Base-by-base conservation (phyloP, 1,284 basidiomycete species). In the Farysia itapuensis region DNA sequence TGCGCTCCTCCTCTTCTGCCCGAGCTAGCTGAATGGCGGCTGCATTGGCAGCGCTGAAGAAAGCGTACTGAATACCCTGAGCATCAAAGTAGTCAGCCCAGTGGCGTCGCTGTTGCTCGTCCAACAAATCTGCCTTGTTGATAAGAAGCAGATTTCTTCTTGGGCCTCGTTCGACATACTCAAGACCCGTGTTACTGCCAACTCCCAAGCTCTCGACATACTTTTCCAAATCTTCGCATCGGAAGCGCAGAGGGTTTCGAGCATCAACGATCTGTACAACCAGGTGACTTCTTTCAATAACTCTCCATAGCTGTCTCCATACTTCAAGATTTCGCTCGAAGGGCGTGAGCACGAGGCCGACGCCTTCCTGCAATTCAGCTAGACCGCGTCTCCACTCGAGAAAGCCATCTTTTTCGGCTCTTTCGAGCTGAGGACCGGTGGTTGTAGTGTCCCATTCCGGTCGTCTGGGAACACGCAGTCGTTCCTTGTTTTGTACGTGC, bases 51-150 rank as follows among this genome's bases (percentile, higher is more conserved):
- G 95, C 95, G 22, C 94, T 98, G 82, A 95, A 98, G 78, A 98
- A 99, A 0, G 90, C 92, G 70, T 90, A 97, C 50, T 82, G 82
- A 36, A 97, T 83, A 6, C 84, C 83, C 67, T 90, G 82, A 15
- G 81, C 73, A 52, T 96, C 91, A 72, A 98, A 96, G 78, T 95
- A 91, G 68, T 93, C 86, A 21, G 94, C 94, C 95, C 95, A 99
- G 43, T 40, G 41, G 21, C 40, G 46, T 25, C 94, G 84, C 80
- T 98, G 95, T 47, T 86, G 82, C 6, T 83, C 81, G 13, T 90
- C 95, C 57, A 99, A 79, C 38, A 99, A 79, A 80, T 99, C 95
- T 3, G 94, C 85, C 79, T 99, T 98, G 79, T 99, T 99, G 77
- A 98, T 89, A 43, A 98, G 82, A 30, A 99, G 78, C 67, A 98